These are phyloP conservation scores for Torrubiellomyces zombiae DNA, from an alignment of 2,329 filamentous ascomycete species.

Conservation along the genomic window DNA sequence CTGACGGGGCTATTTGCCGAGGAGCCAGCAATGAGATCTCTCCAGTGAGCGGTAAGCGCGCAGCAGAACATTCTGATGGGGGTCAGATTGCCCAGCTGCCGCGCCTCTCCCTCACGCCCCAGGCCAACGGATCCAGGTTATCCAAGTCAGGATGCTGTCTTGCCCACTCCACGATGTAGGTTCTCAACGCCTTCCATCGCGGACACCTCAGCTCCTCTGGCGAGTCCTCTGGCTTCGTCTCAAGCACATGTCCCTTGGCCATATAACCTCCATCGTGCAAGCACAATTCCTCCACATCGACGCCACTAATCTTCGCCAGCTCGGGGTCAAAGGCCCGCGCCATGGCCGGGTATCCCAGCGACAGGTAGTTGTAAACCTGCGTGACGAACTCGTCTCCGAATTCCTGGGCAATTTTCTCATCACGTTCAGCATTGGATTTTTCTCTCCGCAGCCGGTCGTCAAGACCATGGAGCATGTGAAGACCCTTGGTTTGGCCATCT, in stretches of 20 bases:
- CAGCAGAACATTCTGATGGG: no score
- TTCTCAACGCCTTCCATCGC: conserved; percentile 68
- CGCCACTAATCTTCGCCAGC: conserved; percentile 61
- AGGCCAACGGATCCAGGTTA: conserved; percentile 39
- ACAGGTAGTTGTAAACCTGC: conserved; percentile 94
- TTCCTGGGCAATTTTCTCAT: conserved; percentile 43
- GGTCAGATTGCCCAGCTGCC: conserved; percentile 66
- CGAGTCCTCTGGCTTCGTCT: conserved; percentile 27
- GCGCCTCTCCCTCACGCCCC: conserved; percentile 49
- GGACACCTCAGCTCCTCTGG: conserved; percentile 37
- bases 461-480: conserved; percentile 33
- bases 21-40: no score
- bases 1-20: no score
- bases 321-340: conserved; percentile 74
- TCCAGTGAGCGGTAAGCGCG: no score
- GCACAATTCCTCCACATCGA: conserved; percentile 51
- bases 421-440: conserved; percentile 30
- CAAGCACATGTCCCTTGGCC: conserved; percentile 58
- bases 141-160: conserved; percentile 66
- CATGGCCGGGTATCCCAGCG: conserved; percentile 75
- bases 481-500: conserved; percentile 21
- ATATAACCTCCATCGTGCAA: conserved; percentile 46
- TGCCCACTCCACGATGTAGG: conserved; percentile 83
- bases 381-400: conserved; percentile 77
- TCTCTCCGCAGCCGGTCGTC: conserved; percentile 33